phyloP scores from a whole-genome alignment of 176 grass and related monocot species.

The Oryza officinalis region DNA sequence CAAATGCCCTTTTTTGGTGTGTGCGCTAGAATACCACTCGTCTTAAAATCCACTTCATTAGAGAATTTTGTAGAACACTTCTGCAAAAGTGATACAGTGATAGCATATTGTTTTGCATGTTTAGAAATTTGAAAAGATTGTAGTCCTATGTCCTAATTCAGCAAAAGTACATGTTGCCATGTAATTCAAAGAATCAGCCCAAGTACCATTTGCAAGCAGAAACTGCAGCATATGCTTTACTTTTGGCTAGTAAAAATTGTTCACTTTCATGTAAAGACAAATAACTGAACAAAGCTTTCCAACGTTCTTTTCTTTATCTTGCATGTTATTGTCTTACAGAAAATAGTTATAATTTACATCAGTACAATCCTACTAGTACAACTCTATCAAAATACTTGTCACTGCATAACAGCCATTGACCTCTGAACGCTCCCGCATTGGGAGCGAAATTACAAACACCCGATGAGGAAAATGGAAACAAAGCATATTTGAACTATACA shows the following conservation, averaged over 20 bases:
- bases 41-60: neutral
- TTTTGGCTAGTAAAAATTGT: neutral
- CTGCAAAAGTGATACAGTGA: neutral
- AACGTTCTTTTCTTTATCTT: neutral
- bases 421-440: conserved; percentile 17
- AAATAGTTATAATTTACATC: conserved; percentile 37
- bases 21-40: neutral
- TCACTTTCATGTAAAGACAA: neutral
- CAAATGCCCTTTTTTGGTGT: neutral
- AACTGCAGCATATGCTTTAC: neutral
- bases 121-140: neutral
- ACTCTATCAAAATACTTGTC: conserved; percentile 1
- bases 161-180: neutral
- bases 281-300: neutral
- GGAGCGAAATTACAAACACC: conserved; percentile 13
- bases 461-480: conserved; percentile 36
- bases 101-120: neutral
- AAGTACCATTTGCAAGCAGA: neutral
- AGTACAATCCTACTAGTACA: conserved; percentile 7
- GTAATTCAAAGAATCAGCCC: neutral
- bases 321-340: conserved; percentile 24
- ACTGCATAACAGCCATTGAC: conserved; percentile 7
- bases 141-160: neutral
- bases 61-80: neutral
- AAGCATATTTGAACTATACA: conserved; percentile 10